A percentile compares a stretch with the other conserved stretches of the same genome.
Evolutionary conservation across 2,329 filamentous ascomycete genomes (phyloP).

Genomic region (Aureobasidium lini): DNA sequence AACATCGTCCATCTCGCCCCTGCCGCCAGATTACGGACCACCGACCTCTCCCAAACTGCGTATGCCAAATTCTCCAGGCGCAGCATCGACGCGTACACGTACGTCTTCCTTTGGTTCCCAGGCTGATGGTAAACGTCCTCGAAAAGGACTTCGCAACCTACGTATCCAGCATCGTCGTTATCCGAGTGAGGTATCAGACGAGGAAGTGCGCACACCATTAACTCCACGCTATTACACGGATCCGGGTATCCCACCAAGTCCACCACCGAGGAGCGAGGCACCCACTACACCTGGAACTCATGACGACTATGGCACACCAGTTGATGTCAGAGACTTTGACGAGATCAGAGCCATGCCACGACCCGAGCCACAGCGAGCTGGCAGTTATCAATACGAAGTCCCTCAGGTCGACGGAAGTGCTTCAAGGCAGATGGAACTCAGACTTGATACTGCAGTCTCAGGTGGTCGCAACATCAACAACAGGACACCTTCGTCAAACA

Average conservation of each 20-base stretch:
- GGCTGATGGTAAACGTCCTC: constrained; percentile 19
- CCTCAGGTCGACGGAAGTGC: not conserved
- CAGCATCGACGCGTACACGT: constrained; percentile 18
- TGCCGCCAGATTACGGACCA: constrained; percentile 21
- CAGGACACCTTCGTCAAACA: constrained; percentile 2
- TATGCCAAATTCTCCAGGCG: not conserved
- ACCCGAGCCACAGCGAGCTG: constrained; percentile 20
- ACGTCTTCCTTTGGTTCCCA: constrained; percentile 31
- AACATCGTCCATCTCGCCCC: constrained; percentile 21
- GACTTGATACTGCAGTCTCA: not conserved
- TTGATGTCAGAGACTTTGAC: constrained; percentile 18
- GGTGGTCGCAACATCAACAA: not conserved
- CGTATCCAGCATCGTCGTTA: constrained; percentile 34
- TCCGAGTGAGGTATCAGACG: constrained; percentile 32
- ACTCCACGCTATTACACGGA: constrained; percentile 48
- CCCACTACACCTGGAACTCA: constrained; percentile 27
- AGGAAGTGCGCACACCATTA: constrained; percentile 44
- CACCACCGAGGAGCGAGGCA: constrained; percentile 33
- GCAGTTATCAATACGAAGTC: constrained; percentile 16
- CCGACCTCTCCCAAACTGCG: constrained; percentile 10
- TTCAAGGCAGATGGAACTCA: constrained; percentile 1
- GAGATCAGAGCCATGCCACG: constrained; percentile 21
- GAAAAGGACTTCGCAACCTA: constrained; percentile 43
- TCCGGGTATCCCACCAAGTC: constrained; percentile 48
- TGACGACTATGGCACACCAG: not conserved